Percentiles rank a stretch among this genome's conserved stretches.
phyloP scores from a whole-genome alignment of 179 eudicot genomes.

The Sideroxylon spinosum region DNA sequence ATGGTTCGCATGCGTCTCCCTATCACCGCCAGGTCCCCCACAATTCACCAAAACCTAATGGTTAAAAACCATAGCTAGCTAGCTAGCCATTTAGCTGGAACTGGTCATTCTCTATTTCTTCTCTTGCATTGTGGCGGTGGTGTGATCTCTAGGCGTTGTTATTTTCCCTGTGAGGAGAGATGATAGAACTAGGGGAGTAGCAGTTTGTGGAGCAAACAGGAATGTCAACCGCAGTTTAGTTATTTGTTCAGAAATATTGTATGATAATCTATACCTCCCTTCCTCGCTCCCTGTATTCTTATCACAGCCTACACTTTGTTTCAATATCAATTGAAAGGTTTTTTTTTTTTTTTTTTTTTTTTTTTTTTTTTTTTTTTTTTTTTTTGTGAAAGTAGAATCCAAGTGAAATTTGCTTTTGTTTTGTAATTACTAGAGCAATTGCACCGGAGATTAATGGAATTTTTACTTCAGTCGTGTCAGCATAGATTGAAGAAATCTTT shows the following conservation, averaged over 20 bases:
- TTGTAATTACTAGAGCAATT: too few relatives aligned
- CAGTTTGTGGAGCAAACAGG: slow-evolving; percentile 7
- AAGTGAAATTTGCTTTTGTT: too few relatives aligned
- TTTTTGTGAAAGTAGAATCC: too few relatives aligned
- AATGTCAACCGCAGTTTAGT: slow-evolving; percentile 6
- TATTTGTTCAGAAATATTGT: slow-evolving; percentile 3
- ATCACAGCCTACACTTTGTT: not conserved
- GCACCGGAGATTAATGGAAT: too few relatives aligned
- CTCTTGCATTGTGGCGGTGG: slow-evolving; percentile 3
- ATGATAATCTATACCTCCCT: not conserved
- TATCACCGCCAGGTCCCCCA: slow-evolving; percentile 32
- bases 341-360: too few relatives aligned
- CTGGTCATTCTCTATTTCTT: slow-evolving; percentile 3
- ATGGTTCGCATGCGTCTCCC: slow-evolving; percentile 75
- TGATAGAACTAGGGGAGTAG: slow-evolving; percentile 13
- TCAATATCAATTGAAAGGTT: too few relatives aligned
- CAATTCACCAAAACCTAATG: slow-evolving; percentile 36
- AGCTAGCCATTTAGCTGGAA: not conserved
- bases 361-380: too few relatives aligned
- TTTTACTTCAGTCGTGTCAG: too few relatives aligned
- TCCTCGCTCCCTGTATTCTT: not conserved
- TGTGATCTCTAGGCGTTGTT: slow-evolving; percentile 12
- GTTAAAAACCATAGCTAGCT: slow-evolving; percentile 12
- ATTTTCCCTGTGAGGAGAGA: not conserved
- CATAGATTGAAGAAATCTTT: too few relatives aligned